Conservation (phyloP, 108 stramenopile genomes). For the Cyclotella atomus region DNA sequence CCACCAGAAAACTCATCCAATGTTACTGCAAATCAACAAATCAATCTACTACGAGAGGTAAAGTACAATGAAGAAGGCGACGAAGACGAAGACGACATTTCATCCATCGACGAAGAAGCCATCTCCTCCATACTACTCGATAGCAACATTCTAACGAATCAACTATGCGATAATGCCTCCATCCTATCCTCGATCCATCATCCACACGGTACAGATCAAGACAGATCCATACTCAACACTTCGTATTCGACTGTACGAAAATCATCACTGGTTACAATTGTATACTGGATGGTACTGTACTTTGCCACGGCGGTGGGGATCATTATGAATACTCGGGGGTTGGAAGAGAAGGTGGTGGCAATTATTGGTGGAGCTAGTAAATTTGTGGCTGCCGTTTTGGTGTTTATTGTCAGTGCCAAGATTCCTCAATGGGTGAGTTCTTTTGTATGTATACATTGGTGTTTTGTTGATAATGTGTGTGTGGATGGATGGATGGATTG, state of each 20-base stretch:
- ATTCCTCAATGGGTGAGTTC: constrained; percentile 54
- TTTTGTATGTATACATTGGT: too few species aligned
- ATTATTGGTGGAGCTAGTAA: constrained; percentile 33
- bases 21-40: background rate
- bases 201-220: background rate
- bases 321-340: constrained; percentile 24
- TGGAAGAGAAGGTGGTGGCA: constrained; percentile 37
- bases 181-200: background rate
- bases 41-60: background rate
- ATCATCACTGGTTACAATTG: constrained; percentile 23
- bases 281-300: constrained; percentile 19
- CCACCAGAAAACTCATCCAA: background rate
- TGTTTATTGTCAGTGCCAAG: constrained; percentile 43
- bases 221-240: background rate
- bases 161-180: background rate
- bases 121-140: constrained; percentile 6
- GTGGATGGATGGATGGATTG: background rate
- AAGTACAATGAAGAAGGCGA: background rate
- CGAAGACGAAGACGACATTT: background rate
- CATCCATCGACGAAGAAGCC: background rate
- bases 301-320: constrained; percentile 20
- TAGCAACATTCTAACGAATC: background rate
- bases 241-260: constrained; percentile 21
- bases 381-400: constrained; percentile 22
- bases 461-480: too few species aligned